Conservation (phyloP, 2,329 filamentous ascomycete genomes). For the Penicillium thymicola region DNA sequence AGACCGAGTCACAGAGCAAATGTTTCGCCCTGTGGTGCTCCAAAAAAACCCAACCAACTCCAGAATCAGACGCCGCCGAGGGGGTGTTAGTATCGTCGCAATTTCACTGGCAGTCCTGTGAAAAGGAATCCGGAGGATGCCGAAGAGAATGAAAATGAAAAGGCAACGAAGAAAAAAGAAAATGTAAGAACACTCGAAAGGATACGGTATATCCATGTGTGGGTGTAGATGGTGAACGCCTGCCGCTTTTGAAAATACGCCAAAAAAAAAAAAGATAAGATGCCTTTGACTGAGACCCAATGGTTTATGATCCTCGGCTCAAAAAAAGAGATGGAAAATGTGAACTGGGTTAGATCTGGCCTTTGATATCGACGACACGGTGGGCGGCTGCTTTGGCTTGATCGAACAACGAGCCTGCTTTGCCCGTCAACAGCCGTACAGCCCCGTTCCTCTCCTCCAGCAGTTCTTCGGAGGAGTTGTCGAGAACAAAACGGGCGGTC, state of each 20-base stretch:
- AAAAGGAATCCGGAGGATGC: not conserved
- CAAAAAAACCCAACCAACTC: not conserved
- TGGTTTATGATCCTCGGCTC: not conserved
- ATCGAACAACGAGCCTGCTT: conserved; percentile 73
- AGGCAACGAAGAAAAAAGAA: not conserved
- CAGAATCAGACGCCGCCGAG: conserved; percentile 4
- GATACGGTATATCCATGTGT: not conserved
- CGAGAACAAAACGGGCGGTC: conserved; percentile 84
- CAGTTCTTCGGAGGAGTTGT: conserved; percentile 70
- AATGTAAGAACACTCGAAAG: not conserved
- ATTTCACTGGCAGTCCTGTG: not conserved
- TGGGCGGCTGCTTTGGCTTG: conserved; percentile 70
- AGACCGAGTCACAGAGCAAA: not conserved
- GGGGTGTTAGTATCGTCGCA: conserved; percentile 18
- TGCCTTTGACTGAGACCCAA: not conserved
- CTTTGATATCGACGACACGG: conserved; percentile 90
- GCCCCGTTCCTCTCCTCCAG: conserved; percentile 73
- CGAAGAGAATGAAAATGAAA: not conserved
- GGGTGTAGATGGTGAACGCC: not conserved
- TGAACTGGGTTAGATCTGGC: conserved; percentile 63
- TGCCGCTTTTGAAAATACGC: conserved; percentile 6
- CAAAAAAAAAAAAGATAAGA: not conserved
- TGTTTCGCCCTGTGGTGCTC: not conserved
- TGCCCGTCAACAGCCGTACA: conserved; percentile 70
- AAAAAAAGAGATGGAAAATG: not conserved